Percentiles rank a stretch among this genome's conserved stretches.
phyloP scores from a whole-genome alignment of 306 rosid species.

The Cajanus cajan region DNA sequence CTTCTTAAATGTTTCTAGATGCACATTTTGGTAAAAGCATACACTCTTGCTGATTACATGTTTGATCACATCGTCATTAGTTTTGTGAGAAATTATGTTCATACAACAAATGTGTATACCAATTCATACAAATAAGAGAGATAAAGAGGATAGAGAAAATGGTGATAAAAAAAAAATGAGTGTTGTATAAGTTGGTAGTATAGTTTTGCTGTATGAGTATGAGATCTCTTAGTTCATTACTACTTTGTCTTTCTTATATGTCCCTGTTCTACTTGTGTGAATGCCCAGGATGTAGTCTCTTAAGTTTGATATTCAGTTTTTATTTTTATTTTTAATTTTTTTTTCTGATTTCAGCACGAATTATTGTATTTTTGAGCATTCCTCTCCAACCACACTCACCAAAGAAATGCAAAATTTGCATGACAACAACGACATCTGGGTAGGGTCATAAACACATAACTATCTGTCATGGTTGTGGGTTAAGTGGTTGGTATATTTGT shows the following conservation, averaged over 20 bases:
- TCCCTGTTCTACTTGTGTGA: neutral
- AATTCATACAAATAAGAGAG: neutral
- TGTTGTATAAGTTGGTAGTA: neutral
- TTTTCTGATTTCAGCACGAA: neutral
- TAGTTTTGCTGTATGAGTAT: neutral
- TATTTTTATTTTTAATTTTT: too few species aligned
- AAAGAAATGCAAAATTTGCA: neutral
- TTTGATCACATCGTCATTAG: neutral
- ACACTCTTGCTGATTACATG: neutral
- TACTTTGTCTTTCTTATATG: neutral
- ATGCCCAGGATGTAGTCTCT: neutral
- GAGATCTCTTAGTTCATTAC: neutral
- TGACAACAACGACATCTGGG: neutral
- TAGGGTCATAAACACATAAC: too few species aligned
- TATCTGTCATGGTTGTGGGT: too few species aligned
- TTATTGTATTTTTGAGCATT: neutral
- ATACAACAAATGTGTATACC: neutral
- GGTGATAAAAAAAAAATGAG: neutral
- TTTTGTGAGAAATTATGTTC: neutral
- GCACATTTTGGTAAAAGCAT: neutral
- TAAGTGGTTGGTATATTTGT: too few species aligned
- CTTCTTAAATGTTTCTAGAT: slow-evolving; percentile 15
- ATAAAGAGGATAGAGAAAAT: neutral
- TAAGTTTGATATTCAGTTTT: neutral
- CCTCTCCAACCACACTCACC: neutral